Percentiles rank a stretch among this genome's conserved stretches.
Conservation (phyloP, 1,139 yeast species). For the Arxiozyma heterogenica region DNA sequence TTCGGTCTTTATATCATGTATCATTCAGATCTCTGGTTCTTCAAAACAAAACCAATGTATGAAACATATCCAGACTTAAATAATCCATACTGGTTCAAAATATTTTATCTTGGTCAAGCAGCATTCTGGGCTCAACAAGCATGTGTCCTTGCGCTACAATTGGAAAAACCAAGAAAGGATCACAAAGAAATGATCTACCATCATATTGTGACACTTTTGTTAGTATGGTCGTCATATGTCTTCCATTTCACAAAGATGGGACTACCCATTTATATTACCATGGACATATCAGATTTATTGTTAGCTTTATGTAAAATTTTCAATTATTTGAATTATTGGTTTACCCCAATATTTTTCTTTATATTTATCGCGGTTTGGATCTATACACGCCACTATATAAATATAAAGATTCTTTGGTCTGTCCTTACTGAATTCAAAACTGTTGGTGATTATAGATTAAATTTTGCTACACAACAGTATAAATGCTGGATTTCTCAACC, state of each 20-base stretch:
- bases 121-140: conserved; percentile 98
- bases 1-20: conserved; percentile 85
- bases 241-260: conserved; percentile 99
- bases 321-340: conserved; percentile 65
- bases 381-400: conserved; percentile 79
- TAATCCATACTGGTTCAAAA: conserved; percentile 61
- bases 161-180: conserved; percentile 94
- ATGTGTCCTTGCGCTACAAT: conserved; percentile 65
- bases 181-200: conserved; percentile 85
- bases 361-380: conserved; percentile 71
- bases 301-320: conserved; percentile 73
- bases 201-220: conserved; percentile 81
- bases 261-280: conserved; percentile 76
- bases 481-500: conserved; percentile 94
- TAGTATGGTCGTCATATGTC: conserved; percentile 79
- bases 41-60: conserved; percentile 76
- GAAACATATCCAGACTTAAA: conserved; percentile 72
- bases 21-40: conserved; percentile 76
- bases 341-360: conserved; percentile 59
- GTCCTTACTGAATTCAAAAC: conserved; percentile 77
- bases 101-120: conserved; percentile 85
- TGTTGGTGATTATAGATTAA: conserved; percentile 70
- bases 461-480: conserved; percentile 87
- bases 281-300: conserved; percentile 92
- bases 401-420: conserved; percentile 74